Evolutionary conservation across 208 protist species (phyloP), one percentile per base, ranked within the genome.

Genomic region (Strigomonas oncopelti): DNA sequence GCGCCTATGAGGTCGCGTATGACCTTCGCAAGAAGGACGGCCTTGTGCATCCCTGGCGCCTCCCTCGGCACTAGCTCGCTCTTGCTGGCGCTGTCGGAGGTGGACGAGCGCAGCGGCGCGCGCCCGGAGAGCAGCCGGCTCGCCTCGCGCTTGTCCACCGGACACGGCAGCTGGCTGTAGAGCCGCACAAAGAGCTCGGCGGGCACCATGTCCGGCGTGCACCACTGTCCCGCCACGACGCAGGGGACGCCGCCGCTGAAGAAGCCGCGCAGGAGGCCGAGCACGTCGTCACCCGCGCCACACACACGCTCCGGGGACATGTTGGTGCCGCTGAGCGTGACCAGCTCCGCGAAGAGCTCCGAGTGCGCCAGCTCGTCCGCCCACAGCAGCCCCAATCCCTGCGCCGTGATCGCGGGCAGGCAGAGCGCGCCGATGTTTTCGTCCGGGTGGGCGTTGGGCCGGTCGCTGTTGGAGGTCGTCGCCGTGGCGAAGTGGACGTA

Each of bases 201-300:
- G 29, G 91, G 88, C 31, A 83, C 68, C 87, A 96, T 91, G 67
- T 96, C 91, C 0, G 91, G 91, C 20, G 88, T 96, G 81, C 91
- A 96, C 88, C 91, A 96, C 79, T 91, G 88, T 18, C 81, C 79
- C 7, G 75, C 69, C 61, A 96, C 77, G 11, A 96, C 81, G 67
- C 85, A 93, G 18, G 88, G 87, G 56, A 86, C 87, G 4, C 88
- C 88, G 65, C 77, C 72, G 56, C 81, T 73, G 59, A 88, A 82
- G 64, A 94, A 92, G 29, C 75, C 77, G 14, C 91, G 84, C 60
- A 88, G 60, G 5, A 96, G 76, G 13, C 83, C 61, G 29, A 91
- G 69, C 45, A 85, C 79, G 52, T 91, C 86, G 34, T 96, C 91
- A 36, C 72, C 71, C 20, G 64, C 61, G 25, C 75, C 72, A 18